phyloP scores from a whole-genome alignment of 257 asterid genomes.

The Nicotiana paniculata region DNA sequence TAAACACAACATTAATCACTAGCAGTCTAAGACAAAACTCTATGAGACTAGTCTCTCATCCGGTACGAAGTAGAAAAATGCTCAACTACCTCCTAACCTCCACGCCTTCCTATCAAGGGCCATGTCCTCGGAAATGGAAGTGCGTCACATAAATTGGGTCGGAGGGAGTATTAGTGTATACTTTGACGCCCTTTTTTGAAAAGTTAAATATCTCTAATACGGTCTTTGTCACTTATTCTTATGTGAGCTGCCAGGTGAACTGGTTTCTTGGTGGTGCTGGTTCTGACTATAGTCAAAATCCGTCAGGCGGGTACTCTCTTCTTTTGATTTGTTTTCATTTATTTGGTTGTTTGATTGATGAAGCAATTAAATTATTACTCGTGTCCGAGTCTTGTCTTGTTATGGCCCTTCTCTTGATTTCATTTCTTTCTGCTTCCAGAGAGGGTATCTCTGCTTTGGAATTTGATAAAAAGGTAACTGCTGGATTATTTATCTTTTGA shows the following conservation, averaged over 20 bases:
- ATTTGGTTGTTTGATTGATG: neutral
- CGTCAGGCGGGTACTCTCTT: neutral
- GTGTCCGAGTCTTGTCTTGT: neutral
- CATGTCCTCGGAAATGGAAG: too few species aligned
- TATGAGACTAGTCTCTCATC: too few species aligned
- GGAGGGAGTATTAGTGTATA: too few species aligned
- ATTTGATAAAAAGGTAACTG: constrained; percentile 77
- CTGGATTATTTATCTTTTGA: constrained; percentile 10
- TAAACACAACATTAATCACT: too few species aligned
- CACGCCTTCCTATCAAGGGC: too few species aligned
- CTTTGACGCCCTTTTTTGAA: neutral
- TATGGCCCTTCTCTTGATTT: neutral
- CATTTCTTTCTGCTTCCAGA: constrained; percentile 34
- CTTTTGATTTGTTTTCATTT: neutral
- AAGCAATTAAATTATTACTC: neutral
- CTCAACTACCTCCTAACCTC: too few species aligned
- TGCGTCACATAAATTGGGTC: too few species aligned
- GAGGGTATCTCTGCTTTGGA: constrained; percentile 74
- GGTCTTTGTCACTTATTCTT: neutral
- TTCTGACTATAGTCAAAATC: neutral
- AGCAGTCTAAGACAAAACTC: too few species aligned
- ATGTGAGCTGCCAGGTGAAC: neutral
- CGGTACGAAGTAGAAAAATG: too few species aligned
- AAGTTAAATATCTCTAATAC: neutral
- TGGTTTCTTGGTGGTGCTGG: constrained; percentile 7